These are phyloP conservation scores for Maudiozyma saulgeensis DNA, from an alignment of 805 yeast genomes.

Conservation along the genomic window DNA sequence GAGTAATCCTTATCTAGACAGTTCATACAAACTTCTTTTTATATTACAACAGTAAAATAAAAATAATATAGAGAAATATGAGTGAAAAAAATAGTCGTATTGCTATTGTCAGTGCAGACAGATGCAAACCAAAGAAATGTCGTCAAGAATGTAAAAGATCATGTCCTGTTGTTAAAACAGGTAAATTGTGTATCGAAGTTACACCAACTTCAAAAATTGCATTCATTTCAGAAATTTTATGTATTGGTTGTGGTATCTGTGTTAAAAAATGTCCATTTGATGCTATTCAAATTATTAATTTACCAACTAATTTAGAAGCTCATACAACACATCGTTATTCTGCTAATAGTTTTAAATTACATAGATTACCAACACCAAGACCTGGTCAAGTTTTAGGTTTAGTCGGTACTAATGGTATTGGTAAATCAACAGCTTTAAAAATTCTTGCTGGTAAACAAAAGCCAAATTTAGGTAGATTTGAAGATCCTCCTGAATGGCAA, in stretches of 20 bases:
- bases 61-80: conserved; percentile 27
- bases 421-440: conserved; percentile 94
- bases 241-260: conserved; percentile 99
- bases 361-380: conserved; percentile 95
- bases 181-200: conserved; percentile 95
- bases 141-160: conserved; percentile 95
- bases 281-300: conserved; percentile 89
- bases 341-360: conserved; percentile 94
- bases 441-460: conserved; percentile 95
- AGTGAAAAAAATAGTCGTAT: conserved; percentile 61
- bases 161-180: conserved; percentile 97
- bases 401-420: conserved; percentile 99
- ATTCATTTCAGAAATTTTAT: conserved; percentile 83
- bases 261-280: conserved; percentile 97
- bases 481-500: conserved; percentile 96
- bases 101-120: conserved; percentile 90
- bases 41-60: background rate
- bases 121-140: conserved; percentile 96
- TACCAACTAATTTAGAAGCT: conserved; percentile 87
- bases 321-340: conserved; percentile 96
- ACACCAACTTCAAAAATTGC: conserved; percentile 85
- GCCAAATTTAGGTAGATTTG: conserved; percentile 90
- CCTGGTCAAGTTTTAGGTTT: conserved; percentile 98
- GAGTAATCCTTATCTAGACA: no score
- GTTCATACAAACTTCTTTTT: no score